Conservation (phyloP, 164 flowering plant genomes). For the Amborella trichopoda region DNA sequence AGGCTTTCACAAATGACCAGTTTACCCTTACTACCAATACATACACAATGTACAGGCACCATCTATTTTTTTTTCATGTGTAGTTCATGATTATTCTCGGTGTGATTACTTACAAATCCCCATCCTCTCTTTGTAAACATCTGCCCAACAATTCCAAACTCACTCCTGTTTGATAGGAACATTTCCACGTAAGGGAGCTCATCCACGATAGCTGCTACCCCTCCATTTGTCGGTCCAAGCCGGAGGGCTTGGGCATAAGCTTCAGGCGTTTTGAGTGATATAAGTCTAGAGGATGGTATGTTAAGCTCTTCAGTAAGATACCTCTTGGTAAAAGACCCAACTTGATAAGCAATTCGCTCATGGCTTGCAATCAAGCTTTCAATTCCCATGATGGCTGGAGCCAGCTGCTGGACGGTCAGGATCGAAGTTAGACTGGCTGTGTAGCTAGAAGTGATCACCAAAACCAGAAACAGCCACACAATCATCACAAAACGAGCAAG, state of each 20-base stretch:
- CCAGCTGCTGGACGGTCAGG: conserved; percentile 27
- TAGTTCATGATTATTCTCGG: too few species aligned
- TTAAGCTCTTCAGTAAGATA: conserved; percentile 33
- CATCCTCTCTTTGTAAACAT: conserved; percentile 46
- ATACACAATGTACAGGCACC: neutral
- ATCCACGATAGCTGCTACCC: conserved; percentile 45
- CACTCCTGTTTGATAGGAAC: conserved; percentile 37
- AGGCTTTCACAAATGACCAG: neutral
- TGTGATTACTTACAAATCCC: conserved; percentile 59
- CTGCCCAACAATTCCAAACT: conserved; percentile 30
- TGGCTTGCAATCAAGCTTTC: conserved; percentile 27
- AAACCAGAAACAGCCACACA: conserved; percentile 30
- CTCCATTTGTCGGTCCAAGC: conserved; percentile 24
- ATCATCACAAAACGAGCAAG: conserved; percentile 23
- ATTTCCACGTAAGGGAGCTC: conserved; percentile 43
- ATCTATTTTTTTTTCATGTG: neutral
- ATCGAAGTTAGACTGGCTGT: conserved; percentile 34
- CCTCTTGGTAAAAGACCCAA: conserved; percentile 37
- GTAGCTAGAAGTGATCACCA: conserved; percentile 26
- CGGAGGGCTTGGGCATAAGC: conserved; percentile 30
- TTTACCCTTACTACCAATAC: neutral
- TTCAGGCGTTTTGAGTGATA: conserved; percentile 34
- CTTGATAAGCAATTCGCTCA: conserved; percentile 36
- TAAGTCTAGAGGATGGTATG: conserved; percentile 28
- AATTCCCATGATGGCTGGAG: conserved; percentile 38